A percentile compares a stretch with the other conserved stretches of the same genome.
These are phyloP conservation scores for Dipteronia sinensis DNA, from an alignment of 345 rosid species.

Conservation along the genomic window DNA sequence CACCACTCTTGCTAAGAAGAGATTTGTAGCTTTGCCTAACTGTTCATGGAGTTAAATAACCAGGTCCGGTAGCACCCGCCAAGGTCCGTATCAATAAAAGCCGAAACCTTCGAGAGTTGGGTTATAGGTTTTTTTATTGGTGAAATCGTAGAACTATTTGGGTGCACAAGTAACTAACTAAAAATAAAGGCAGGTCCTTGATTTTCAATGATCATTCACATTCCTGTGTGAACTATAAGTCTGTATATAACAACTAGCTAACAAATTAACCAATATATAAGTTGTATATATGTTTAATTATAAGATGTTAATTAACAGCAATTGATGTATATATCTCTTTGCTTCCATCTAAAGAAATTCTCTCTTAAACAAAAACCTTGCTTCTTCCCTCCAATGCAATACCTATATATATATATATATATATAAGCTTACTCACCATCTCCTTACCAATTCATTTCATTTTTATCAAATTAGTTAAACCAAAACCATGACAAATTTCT, in stretches of 20 bases:
- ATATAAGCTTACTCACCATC: conserved; percentile 4
- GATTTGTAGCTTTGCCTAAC: no score
- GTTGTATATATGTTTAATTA: no score
- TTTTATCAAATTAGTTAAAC: not conserved
- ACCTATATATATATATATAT: conserved; percentile 23
- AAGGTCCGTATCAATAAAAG: no score
- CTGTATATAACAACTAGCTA: not conserved
- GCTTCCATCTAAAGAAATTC: conserved; percentile 49
- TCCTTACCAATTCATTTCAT: not conserved
- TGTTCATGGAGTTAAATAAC: no score
- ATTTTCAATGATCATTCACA: not conserved
- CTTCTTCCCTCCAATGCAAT: conserved; percentile 32
- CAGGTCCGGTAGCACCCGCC: no score
- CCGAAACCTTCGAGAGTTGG: no score
- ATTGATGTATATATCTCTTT: conserved; percentile 25
- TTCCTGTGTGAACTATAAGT: not conserved
- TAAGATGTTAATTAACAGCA: not conserved
- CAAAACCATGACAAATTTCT: conserved; percentile 26
- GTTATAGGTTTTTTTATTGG: no score
- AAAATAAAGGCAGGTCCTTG: no score
- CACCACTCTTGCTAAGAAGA: no score
- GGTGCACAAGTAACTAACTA: no score
- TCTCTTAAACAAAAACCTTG: conserved; percentile 28
- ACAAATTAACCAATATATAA: no score
- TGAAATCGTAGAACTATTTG: no score